Percentiles rank a stretch among this genome's conserved stretches.
phyloP scores from a whole-genome alignment of 1,284 basidiomycete genomes.

The Peniophora sp. region DNA sequence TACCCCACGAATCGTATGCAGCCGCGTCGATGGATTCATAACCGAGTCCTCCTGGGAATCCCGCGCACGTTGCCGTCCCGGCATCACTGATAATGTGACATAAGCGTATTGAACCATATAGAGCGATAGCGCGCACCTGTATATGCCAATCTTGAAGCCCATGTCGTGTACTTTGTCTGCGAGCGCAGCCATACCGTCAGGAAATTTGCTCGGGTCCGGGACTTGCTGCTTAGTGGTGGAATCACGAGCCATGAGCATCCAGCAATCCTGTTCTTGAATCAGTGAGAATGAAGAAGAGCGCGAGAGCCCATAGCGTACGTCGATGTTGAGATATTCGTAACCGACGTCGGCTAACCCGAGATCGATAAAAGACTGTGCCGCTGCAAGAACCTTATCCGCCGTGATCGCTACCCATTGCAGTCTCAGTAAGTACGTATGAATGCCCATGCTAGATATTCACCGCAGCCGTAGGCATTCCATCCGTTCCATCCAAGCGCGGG shows the following conservation, averaged over 20 bases:
- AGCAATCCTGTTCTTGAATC: conserved; percentile 36
- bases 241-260: conserved; percentile 35
- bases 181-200: conserved; percentile 38
- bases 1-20: conserved; percentile 45
- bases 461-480: conserved; percentile 45
- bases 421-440: neutral
- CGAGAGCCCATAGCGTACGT: conserved; percentile 22
- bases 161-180: conserved; percentile 38
- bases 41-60: conserved; percentile 44
- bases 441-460: conserved; percentile 15
- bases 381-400: conserved; percentile 36
- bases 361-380: conserved; percentile 38
- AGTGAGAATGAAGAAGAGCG: neutral
- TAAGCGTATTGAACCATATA: neutral
- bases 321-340: conserved; percentile 49
- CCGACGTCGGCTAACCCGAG: conserved; percentile 42
- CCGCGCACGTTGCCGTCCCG: conserved; percentile 44
- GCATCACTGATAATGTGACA: conserved; percentile 35
- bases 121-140: conserved; percentile 23
- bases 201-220: conserved; percentile 45
- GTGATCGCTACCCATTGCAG: conserved; percentile 1
- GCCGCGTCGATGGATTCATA: conserved; percentile 40
- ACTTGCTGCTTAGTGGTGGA: conserved; percentile 32
- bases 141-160: conserved; percentile 47
- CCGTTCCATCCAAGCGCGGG: conserved; percentile 42